Conservation (phyloP, 2,329 filamentous ascomycete genomes). For the Aspergillus cejpii region DNA sequence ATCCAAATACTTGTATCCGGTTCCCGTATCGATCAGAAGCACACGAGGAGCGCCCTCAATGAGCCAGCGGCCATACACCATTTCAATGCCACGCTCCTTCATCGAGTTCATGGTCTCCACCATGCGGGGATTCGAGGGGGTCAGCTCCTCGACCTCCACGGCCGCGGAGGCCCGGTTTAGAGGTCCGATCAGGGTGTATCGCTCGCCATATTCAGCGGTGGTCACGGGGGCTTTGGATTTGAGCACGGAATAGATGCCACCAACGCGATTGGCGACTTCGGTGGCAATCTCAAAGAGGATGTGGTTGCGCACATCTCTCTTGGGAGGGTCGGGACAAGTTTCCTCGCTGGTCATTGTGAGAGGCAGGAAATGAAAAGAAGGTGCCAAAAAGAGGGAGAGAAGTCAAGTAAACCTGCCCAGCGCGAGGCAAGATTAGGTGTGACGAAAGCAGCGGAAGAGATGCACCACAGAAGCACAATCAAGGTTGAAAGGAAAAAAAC, state of each 20-base stretch:
- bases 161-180: constrained; percentile 87
- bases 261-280: constrained; percentile 95
- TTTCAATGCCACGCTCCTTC: constrained; percentile 82
- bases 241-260: constrained; percentile 97
- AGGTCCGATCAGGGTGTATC: constrained; percentile 91
- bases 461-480: background rate
- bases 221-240: constrained; percentile 98
- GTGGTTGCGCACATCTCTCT: constrained; percentile 83
- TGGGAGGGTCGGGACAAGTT: constrained; percentile 52
- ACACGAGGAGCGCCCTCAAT: constrained; percentile 95
- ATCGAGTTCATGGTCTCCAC: constrained; percentile 81
- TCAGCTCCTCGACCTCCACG: constrained; percentile 94
- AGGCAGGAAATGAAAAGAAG: background rate
- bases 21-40: constrained; percentile 88
- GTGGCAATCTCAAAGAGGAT: constrained; percentile 94
- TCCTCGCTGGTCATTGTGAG: constrained; percentile 12
- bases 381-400: no score
- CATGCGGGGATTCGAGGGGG: constrained; percentile 73
- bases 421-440: background rate
- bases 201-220: constrained; percentile 95
- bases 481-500: background rate
- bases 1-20: constrained; percentile 80
- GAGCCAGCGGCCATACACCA: constrained; percentile 92
- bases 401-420: background rate
- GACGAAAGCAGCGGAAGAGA: background rate